Percentiles rank a stretch among this genome's conserved stretches.
phyloP scores from a whole-genome alignment of 202 grass and related monocot genomes.

The Setaria viridis region DNA sequence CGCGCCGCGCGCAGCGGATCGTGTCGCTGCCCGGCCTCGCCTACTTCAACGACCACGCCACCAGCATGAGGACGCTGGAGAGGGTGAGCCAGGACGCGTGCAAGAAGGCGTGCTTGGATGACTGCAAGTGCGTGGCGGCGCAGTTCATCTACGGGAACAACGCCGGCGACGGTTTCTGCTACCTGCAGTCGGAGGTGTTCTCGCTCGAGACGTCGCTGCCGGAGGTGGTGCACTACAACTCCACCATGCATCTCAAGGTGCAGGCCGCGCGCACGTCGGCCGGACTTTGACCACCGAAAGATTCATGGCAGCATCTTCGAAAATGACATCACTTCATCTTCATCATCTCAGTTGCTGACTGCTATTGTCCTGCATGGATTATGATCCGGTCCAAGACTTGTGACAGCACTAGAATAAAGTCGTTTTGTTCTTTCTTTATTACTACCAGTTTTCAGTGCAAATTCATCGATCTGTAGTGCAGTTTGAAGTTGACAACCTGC shows the following conservation, averaged over 20 bases:
- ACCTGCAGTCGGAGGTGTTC: constrained; percentile 54
- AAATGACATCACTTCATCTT: neutral
- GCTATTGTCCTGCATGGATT: neutral
- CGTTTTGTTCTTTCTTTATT: neutral
- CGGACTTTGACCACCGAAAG: neutral
- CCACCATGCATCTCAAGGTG: constrained; percentile 57
- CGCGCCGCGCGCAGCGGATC: constrained; percentile 14
- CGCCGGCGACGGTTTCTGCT: constrained; percentile 38
- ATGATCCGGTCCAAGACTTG: neutral
- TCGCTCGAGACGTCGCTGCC: constrained; percentile 39
- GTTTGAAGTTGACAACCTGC: neutral
- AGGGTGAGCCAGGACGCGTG: constrained; percentile 39
- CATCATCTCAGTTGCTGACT: neutral
- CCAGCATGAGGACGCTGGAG: constrained; percentile 20
- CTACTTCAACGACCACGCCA: constrained; percentile 56
- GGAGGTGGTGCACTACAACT: constrained; percentile 50
- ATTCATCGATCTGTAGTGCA: too few relatives aligned
- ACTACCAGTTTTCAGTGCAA: neutral
- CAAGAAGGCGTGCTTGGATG: constrained; percentile 51
- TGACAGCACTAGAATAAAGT: neutral
- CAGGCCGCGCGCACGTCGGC: neutral
- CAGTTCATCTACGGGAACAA: constrained; percentile 43
- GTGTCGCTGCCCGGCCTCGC: constrained; percentile 30
- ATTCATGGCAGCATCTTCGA: neutral
- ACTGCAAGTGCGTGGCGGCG: constrained; percentile 56